Conservation (phyloP, 1,284 basidiomycete genomes). For the Leccinum colubrinum region DNA sequence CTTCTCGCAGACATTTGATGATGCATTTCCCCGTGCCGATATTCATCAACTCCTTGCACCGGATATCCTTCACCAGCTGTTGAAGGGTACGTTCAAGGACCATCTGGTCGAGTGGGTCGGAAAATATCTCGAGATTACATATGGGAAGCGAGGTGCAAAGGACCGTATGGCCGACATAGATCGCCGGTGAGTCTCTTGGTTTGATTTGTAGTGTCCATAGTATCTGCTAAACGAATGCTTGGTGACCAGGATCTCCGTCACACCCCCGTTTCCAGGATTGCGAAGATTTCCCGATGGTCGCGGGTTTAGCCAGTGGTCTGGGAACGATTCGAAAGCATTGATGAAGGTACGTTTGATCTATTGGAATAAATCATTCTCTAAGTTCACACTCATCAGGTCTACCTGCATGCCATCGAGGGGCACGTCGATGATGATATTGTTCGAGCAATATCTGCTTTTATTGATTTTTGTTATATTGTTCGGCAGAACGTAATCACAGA, state of each 20-base stretch:
- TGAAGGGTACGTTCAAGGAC: background rate
- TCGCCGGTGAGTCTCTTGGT: background rate
- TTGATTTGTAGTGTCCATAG: background rate
- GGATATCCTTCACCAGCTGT: background rate
- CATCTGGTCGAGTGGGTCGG: background rate
- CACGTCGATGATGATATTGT: constrained; percentile 7
- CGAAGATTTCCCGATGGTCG: constrained; percentile 4
- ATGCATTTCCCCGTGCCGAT: background rate
- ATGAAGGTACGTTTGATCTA: constrained; percentile 9
- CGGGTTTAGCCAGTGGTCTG: constrained; percentile 12
- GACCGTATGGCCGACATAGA: background rate
- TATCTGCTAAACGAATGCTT: background rate
- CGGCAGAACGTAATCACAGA: background rate
- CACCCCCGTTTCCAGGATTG: constrained; percentile 5
- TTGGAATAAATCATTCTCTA: background rate
- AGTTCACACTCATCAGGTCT: background rate
- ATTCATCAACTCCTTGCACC: background rate
- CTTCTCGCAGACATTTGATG: background rate
- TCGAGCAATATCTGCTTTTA: background rate
- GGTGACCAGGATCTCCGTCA: constrained; percentile 1
- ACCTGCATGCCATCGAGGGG: background rate
- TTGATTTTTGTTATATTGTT: constrained; percentile 15
- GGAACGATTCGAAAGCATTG: constrained; percentile 13
- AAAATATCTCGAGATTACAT: background rate
- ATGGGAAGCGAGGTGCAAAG: constrained; percentile 3